A percentile compares a stretch with the other conserved stretches of the same genome.
These are phyloP conservation scores for Clonostachys sp. DNA, from an alignment of 2,329 filamentous ascomycete species.

Conservation along the genomic window DNA sequence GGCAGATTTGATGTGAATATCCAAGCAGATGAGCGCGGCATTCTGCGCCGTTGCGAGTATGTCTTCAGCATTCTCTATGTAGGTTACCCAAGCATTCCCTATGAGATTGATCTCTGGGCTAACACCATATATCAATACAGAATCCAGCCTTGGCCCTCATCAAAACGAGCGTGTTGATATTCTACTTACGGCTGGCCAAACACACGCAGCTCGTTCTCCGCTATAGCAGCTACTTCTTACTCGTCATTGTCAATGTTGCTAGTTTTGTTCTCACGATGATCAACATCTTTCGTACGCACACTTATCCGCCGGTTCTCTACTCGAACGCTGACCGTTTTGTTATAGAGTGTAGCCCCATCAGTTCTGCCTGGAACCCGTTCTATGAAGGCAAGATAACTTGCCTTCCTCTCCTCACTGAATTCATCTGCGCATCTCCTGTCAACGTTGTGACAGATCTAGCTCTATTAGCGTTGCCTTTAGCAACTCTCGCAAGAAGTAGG, in stretches of 20 bases:
- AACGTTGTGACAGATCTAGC: slow-evolving; percentile 90
- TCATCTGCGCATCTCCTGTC: slow-evolving; percentile 75
- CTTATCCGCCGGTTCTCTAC: not conserved
- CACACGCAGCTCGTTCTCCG: slow-evolving; percentile 73
- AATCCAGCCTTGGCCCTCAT: slow-evolving; percentile 88
- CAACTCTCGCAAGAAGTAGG: not conserved
- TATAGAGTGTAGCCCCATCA: slow-evolving; percentile 64
- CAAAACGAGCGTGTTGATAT: slow-evolving; percentile 88
- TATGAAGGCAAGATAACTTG: slow-evolving; percentile 31
- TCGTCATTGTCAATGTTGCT: slow-evolving; percentile 73
- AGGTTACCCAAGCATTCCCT: slow-evolving; percentile 13
- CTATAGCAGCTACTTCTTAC: slow-evolving; percentile 74
- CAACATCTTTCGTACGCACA: slow-evolving; percentile 62
- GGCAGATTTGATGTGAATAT: slow-evolving; percentile 65
- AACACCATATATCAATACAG: slow-evolving; percentile 29
- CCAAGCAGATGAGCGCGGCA: slow-evolving; percentile 33
- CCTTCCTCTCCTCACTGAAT: slow-evolving; percentile 56
- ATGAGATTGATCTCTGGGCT: not conserved
- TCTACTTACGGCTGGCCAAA: slow-evolving; percentile 80
- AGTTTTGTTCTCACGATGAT: slow-evolving; percentile 78
- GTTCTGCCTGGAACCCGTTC: slow-evolving; percentile 57
- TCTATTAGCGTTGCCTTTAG: slow-evolving; percentile 64
- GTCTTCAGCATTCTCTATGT: slow-evolving; percentile 61
- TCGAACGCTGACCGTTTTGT: not conserved
- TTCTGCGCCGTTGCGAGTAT: slow-evolving; percentile 57